Base-by-base conservation (phyloP, 768 basidiomycete genomes). In the Grammothele lineata region DNA sequence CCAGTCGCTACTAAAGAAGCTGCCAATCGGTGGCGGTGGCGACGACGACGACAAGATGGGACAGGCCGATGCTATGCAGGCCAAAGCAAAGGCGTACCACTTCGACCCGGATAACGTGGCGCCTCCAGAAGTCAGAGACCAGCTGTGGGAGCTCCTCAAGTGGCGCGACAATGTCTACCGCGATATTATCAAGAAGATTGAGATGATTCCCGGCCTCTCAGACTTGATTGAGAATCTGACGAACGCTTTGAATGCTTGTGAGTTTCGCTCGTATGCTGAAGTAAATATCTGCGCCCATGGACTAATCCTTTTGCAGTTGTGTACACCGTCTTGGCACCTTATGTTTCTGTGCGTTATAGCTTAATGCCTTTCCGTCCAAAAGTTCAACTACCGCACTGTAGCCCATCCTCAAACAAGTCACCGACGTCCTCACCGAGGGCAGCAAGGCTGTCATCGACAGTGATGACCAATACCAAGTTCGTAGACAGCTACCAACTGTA, bases 391-490 rank as follows among this genome's bases (percentile, higher is more conserved):
- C n/a, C n/a, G n/a, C 4, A 36, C 17, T 27, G 46, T 57, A 85
- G 78, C 85, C 84, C 9, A 71, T 85, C 45, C 66, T 85, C 19
- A 69, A 74, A 40, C 75, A 81, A 53, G 77, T 78, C 8, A 81
- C 77, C 10, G 62, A 64, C 3, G 77, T 74, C 11, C 71, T 87
- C 14, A 70, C 75, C 37, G 77, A 81, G 58, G 79, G 80, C 5
- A 82, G 80, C 56, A 80, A 82, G 58, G 77, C 78, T 22, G 81
- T 87, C 48, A 84, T 87, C 55, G 76, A 85, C 60, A 75, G 70
- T 21, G 75, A 78, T 26, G 85, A 87, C 52, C 84, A 87, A 63
- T 85, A 77, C 48, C 76, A 80, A 60, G 79, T 76, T 53, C 39
- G 57, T 47, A 9, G 11, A 11, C 18, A 6, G 10, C 30, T 19